These are phyloP conservation scores for Calonectria leucothoes DNA, from an alignment of 2,329 filamentous ascomycete species.

Conservation along the genomic window DNA sequence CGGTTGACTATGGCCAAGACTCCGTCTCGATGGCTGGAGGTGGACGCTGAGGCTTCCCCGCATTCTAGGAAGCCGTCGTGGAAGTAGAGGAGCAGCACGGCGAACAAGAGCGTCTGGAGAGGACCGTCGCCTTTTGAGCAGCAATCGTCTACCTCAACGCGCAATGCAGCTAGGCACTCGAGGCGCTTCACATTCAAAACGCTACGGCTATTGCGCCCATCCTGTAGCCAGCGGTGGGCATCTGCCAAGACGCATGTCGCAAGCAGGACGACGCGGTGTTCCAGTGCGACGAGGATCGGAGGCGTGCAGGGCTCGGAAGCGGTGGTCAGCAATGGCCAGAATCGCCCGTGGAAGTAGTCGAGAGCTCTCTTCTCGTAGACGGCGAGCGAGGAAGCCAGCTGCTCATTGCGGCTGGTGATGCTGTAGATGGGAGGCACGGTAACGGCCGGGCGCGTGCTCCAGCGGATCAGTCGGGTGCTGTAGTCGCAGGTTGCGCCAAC, in stretches of 20 bases:
- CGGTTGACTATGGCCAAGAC: constrained; percentile 50
- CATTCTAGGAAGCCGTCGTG: constrained; percentile 53
- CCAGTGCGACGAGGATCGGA: constrained; percentile 44
- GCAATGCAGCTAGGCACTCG: constrained; percentile 46
- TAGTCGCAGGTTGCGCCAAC: constrained; percentile 41
- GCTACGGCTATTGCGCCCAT: constrained; percentile 42
- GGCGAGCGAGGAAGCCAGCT: constrained; percentile 39
- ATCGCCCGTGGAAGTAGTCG: constrained; percentile 48
- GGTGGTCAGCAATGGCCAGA: constrained; percentile 48
- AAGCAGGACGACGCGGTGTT: constrained; percentile 47
- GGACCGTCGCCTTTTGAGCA: constrained; percentile 46
- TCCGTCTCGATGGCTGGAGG: constrained; percentile 49
- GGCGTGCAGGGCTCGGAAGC: constrained; percentile 43
- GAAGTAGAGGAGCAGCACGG: constrained; percentile 57
- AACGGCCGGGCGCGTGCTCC: constrained; percentile 52
- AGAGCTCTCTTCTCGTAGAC: constrained; percentile 45
- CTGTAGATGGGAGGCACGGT: constrained; percentile 44
- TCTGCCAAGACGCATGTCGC: constrained; percentile 47
- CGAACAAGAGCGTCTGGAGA: constrained; percentile 48
- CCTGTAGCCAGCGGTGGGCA: constrained; percentile 46
- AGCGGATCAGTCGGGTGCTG: constrained; percentile 53
- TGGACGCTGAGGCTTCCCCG: constrained; percentile 45
- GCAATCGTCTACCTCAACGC: constrained; percentile 47
- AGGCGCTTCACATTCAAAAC: constrained; percentile 39
- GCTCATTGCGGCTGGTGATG: constrained; percentile 41